phyloP scores from a whole-genome alignment of 768 basidiomycete species.

The Pleurotus djamor region DNA sequence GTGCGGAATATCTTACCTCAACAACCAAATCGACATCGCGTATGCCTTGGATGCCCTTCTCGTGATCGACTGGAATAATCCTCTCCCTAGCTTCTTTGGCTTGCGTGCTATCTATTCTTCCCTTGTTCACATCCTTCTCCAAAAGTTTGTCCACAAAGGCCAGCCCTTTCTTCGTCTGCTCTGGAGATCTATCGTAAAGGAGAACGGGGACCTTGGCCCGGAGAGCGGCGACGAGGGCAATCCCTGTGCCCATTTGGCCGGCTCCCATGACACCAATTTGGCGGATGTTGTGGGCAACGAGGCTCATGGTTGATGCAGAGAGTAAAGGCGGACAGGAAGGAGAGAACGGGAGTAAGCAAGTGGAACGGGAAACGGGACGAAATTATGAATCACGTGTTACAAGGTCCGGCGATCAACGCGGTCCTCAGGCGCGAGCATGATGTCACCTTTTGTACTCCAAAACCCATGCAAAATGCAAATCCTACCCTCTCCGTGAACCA shows the following conservation, averaged over 20 bases:
- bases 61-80: constrained; percentile 53
- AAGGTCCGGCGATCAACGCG: neutral
- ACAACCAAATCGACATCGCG: constrained; percentile 89
- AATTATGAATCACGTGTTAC: no score
- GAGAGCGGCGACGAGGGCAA: constrained; percentile 83
- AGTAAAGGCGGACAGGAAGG: neutral
- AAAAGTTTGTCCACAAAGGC: constrained; percentile 78
- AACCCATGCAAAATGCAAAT: no score
- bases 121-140: constrained; percentile 87
- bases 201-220: constrained; percentile 85
- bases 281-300: constrained; percentile 67
- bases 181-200: constrained; percentile 75
- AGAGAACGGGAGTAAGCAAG: no score
- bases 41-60: constrained; percentile 50
- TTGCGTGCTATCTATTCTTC: constrained; percentile 62
- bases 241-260: constrained; percentile 88
- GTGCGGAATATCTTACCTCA: constrained; percentile 53
- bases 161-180: constrained; percentile 74
- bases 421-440: neutral
- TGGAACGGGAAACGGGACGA: no score
- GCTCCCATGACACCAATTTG: constrained; percentile 78
- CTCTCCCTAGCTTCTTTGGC: constrained; percentile 73
- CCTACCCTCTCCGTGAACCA: constrained; percentile 18
- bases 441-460: neutral
- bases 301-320: constrained; percentile 3